Evolutionary conservation across 345 rosid genomes (phyloP), one percentile per base, ranked within the genome.

Genomic region (Gossypium sturtianum): DNA sequence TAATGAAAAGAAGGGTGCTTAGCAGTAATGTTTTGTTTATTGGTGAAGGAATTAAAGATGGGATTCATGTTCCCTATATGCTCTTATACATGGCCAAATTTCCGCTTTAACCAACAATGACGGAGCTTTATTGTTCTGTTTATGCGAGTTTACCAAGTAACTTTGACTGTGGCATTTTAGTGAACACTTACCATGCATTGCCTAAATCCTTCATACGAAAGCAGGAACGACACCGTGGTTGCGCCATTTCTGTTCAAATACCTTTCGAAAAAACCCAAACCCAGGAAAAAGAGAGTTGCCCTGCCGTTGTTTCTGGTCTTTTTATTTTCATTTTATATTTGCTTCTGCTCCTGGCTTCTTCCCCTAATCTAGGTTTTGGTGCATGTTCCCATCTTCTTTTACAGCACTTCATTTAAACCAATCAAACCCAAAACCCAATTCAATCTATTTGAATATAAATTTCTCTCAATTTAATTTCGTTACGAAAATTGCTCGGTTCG

Each of bases 81-180:
- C 38, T 34, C 38, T 34, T 4, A 3, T 4, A 34, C 38, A 4
- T 34, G 41, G 41, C 41, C 41, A 34, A 34, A 5, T 5, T 34
- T 34, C 41, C 41, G 41, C 41, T 34, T 4, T 34, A 34, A 34
- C 41, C 41, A 34, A 34, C 38, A 4, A 4, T 34, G 7, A 5
- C 41, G 41, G 41, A 34, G 41, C 41, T 34, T 34, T 34, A 5
- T 1, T 34, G 41, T 34, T 34, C 41, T 34, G 41, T 34, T 34
- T 34, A 6, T 34, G 7, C 41, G 41, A 34, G 41, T 60, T 41
- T 27, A 29, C 12, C 16, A 5, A 8, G 12, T 15, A 29, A 13
- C 11, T 48, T n/a, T 71, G 63, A n/a, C 25, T 73, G 43, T 15
- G 75, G 58, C 75, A 60, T 73, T 73, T 72, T 59, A 34, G 54